Evolutionary conservation across 352 stramenopile species (phyloP).

Genomic region (Phytophthora sp.): DNA sequence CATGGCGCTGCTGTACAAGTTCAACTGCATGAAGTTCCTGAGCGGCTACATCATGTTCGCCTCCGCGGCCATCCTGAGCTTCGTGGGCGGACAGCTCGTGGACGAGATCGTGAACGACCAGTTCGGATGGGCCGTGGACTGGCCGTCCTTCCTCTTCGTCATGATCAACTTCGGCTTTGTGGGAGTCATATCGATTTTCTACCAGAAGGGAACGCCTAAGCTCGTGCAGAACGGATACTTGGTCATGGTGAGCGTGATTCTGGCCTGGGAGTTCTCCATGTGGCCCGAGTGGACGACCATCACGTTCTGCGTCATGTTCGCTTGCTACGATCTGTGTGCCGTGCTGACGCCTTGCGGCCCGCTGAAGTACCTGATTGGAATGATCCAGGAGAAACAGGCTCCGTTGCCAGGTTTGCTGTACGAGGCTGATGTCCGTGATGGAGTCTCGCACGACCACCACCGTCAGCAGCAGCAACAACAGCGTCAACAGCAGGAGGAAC

Average conservation of each 20-base stretch:
- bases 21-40: slow-evolving; percentile 85
- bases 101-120: slow-evolving; percentile 81
- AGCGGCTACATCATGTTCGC: slow-evolving; percentile 91
- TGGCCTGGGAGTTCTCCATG: slow-evolving; percentile 97
- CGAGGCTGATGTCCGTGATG: slow-evolving; percentile 91
- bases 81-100: slow-evolving; percentile 86
- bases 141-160: slow-evolving; percentile 82
- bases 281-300: slow-evolving; percentile 95
- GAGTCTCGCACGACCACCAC: slow-evolving; percentile 58
- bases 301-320: slow-evolving; percentile 95
- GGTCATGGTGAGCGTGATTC: slow-evolving; percentile 95
- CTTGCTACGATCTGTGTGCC: slow-evolving; percentile 98
- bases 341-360: slow-evolving; percentile 98
- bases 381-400: slow-evolving; percentile 93
- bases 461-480: slow-evolving; percentile 27
- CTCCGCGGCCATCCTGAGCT: slow-evolving; percentile 85
- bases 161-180: slow-evolving; percentile 93
- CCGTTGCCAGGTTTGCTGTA: slow-evolving; percentile 96
- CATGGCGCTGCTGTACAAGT: slow-evolving; percentile 92
- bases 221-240: slow-evolving; percentile 95
- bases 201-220: slow-evolving; percentile 85
- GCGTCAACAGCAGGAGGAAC: slow-evolving; percentile 16
- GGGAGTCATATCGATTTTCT: slow-evolving; percentile 91
- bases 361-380: slow-evolving; percentile 91
- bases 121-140: slow-evolving; percentile 78